Evolutionary conservation across 345 rosid species (phyloP), one percentile per base, ranked within the genome.

Genomic region (Sisymbrium irio): DNA sequence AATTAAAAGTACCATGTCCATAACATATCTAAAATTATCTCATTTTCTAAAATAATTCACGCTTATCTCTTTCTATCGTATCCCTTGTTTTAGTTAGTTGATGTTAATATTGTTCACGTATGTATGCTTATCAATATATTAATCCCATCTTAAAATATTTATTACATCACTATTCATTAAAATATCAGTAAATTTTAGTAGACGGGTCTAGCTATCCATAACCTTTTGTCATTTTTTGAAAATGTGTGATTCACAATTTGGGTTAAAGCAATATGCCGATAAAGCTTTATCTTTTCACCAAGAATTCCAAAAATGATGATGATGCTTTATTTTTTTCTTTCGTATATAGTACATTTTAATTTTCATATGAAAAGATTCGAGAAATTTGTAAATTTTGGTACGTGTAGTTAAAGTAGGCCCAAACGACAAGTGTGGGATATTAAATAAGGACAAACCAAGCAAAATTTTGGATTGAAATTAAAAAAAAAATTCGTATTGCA

Each of bases 401-500:
- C 58, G 50, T 17, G 8, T 15, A 61, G 32, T 53, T 22, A 11
- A 50, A 20, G 56, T 59, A 75, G 68, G 62, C 32, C 78, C 73
- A 25, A 67, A 15, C 10, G 6, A 40, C 68, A 75, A 59, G 62
- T 75, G 68, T 54, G 4, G 30, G 35, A 63, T 50, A 60, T 40
- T 53, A 41, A 50, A 67, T 22, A 33, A 41, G 36, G 56, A 75
- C 46, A 40, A 39, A 41, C 19, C 19, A 61, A 58, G 46, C 17
- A 60, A 59, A 75, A 32, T 17, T 65, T 66, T 58, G 45, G 60
- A 74, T 46, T 42, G 49, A 30, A 25, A 13, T 39, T 47, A 40
- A 60, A 74, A 67, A 74, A 67, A 65, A 46, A 60, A 42, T 67
- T 59, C 22, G 28, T n/a, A 30, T 59, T 41, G 61, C 63, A 60